Evolutionary conservation across 1,139 yeast species (phyloP).

Genomic region (Scheffersomyces stambukii): DNA sequence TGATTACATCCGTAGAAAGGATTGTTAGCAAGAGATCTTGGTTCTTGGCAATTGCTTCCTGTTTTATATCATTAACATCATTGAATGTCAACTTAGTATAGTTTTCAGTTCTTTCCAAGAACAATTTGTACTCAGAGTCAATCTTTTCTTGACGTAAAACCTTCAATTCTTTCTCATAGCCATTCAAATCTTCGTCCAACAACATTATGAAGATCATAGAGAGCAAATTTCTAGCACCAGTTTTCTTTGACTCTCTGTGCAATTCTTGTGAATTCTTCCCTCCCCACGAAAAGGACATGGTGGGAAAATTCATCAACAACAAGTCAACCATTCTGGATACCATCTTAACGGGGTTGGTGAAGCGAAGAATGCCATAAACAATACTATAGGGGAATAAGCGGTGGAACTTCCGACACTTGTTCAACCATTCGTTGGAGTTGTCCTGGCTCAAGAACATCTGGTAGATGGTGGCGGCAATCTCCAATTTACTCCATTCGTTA

Average conservation of each 20-base stretch:
- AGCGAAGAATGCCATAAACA: constrained; percentile 68
- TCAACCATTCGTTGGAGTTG: constrained; percentile 67
- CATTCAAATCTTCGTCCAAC: constrained; percentile 72
- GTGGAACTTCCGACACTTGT: constrained; percentile 67
- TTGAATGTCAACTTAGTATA: constrained; percentile 17
- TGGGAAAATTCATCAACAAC: constrained; percentile 70
- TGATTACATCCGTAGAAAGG: constrained; percentile 16
- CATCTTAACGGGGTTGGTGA: constrained; percentile 83
- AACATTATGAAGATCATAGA: constrained; percentile 69
- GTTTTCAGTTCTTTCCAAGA: constrained; percentile 23
- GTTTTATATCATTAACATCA: constrained; percentile 18
- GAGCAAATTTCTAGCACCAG: constrained; percentile 60
- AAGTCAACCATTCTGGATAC: constrained; percentile 75
- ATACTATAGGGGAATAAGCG: constrained; percentile 70
- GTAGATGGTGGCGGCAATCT: constrained; percentile 78
- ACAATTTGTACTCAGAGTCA: constrained; percentile 14
- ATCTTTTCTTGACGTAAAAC: constrained; percentile 34
- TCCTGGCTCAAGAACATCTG: constrained; percentile 78
- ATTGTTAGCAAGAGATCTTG: constrained; percentile 24
- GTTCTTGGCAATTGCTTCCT: constrained; percentile 17
- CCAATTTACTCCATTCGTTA: constrained; percentile 77
- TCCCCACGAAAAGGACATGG: constrained; percentile 18
- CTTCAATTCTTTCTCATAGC: constrained; percentile 53
- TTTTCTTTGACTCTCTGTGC: constrained; percentile 20
- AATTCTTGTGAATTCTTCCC: constrained; percentile 10